Evolutionary conservation across 192 early-diverging fungal genomes (phyloP), one percentile per base, ranked within the genome.

Genomic region (Gonapodya sp.): DNA sequence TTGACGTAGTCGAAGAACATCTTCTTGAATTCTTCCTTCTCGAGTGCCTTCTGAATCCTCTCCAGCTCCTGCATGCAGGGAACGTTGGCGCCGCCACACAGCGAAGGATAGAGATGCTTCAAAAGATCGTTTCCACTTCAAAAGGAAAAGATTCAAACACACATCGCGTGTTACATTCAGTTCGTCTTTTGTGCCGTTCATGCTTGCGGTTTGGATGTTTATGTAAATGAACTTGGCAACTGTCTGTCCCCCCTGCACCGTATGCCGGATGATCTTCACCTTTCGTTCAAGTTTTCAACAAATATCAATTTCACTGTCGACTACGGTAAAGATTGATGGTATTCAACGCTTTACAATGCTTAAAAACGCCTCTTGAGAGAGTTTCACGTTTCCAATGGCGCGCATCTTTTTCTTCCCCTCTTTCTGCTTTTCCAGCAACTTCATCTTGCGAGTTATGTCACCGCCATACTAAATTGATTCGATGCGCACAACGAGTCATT

Each of bases 381-480:
- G 46, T 24, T 64, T 64, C 46, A 64, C 46, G 46, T 64, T 64
- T 8, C 46, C 46, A 16, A 64, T 64, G 46, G 46, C 46, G 46
- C 46, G 46, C 94, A 97, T 94, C 73, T 93, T 87, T 88, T 98
- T 97, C 89, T 99, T 99, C 79, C 96, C 96, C 78, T 93, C 96
- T 87, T 97, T 97, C 87, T 96, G 95, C 79, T 93, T 94, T 78
- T 96, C 92, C 80, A 99, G 83, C 73, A 99, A 89, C 86, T 99
- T 99, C 97, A 98, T 99, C 86, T 96, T 97, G 33, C 97, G 91
- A 0, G 96, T 94, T 18, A 96, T 91, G 87, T 99, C 97, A 30
- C 97, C 97, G 31, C 97, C 96, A 82, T 99, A 99, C 88, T 91
- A 73, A n/a, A n/a, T n/a, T n/a, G 2, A 78, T 31, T 34, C 81